A percentile compares a stretch with the other conserved stretches of the same genome.
These are phyloP conservation scores for Talaromyces liani DNA, from an alignment of 495 filamentous ascomycete species.

Conservation along the genomic window DNA sequence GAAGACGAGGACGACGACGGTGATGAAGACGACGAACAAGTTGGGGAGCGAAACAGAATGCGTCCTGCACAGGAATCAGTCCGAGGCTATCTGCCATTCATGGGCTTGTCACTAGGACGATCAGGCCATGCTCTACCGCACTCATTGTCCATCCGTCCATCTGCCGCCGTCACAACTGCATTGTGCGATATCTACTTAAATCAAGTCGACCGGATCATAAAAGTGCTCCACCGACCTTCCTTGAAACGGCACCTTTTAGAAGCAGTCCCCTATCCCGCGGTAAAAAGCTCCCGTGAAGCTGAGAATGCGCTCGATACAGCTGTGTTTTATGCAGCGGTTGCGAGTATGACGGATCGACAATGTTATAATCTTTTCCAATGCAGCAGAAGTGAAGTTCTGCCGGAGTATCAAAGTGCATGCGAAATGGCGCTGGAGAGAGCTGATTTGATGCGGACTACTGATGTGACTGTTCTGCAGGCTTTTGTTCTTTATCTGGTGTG, in stretches of 20 bases:
- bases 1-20: background rate
- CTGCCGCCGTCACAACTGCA: background rate
- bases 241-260: conserved; percentile 10
- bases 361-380: conserved; percentile 32
- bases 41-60: background rate
- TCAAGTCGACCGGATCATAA: conserved; percentile 9
- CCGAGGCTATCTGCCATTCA: background rate
- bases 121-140: background rate
- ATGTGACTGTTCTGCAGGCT: conserved; percentile 49
- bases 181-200: conserved; percentile 26
- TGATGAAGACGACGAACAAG: background rate
- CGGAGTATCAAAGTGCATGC: conserved; percentile 38
- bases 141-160: background rate
- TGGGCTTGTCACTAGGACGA: background rate
- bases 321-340: conserved; percentile 45
- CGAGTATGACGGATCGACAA: conserved; percentile 34
- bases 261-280: conserved; percentile 24
- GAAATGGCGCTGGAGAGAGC: conserved; percentile 42
- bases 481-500: conserved; percentile 47
- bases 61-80: background rate
- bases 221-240: background rate
- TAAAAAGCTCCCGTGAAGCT: conserved; percentile 23
- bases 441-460: conserved; percentile 46
- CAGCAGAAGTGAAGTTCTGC: conserved; percentile 28
- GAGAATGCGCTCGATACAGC: conserved; percentile 39